Conservation (phyloP, 768 basidiomycete species). For the Lactarius akahatsu region DNA sequence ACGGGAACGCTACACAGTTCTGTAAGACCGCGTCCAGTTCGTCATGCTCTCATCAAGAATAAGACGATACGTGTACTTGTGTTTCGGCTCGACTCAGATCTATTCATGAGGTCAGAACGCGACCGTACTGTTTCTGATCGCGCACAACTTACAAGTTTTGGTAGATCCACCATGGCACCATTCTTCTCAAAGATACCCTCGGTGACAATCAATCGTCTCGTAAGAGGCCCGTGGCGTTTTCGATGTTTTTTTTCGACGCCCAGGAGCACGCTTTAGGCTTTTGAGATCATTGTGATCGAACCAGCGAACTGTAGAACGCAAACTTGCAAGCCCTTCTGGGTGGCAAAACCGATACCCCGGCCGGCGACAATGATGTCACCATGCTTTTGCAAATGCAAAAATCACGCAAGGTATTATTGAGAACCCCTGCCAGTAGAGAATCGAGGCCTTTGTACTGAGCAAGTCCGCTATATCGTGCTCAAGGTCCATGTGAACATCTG, state of each 20-base stretch:
- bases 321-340: no score
- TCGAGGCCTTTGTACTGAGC: no score
- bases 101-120: no score
- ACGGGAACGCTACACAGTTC: constrained; percentile 84
- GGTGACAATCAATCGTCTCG: constrained; percentile 91
- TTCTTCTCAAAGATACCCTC: constrained; percentile 97
- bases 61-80: constrained; percentile 64
- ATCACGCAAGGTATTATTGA: no score
- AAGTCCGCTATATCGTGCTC: no score
- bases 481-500: constrained; percentile 58
- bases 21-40: constrained; percentile 93
- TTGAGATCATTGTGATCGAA: constrained; percentile 73
- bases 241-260: constrained; percentile 84
- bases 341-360: no score
- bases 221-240: constrained; percentile 78
- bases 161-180: constrained; percentile 77
- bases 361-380: constrained; percentile 57
- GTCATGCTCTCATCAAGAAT: constrained; percentile 90
- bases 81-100: constrained; percentile 32
- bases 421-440: constrained; percentile 44
- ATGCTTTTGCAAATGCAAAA: constrained; percentile 49
- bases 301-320: no score
- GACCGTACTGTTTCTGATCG: constrained; percentile 32
- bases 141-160: constrained; percentile 68
- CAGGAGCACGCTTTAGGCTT: constrained; percentile 86